A percentile compares a stretch with the other conserved stretches of the same genome.
Evolutionary conservation across 352 stramenopile genomes (phyloP).

Genomic region (Globisporangium carolinianum): DNA sequence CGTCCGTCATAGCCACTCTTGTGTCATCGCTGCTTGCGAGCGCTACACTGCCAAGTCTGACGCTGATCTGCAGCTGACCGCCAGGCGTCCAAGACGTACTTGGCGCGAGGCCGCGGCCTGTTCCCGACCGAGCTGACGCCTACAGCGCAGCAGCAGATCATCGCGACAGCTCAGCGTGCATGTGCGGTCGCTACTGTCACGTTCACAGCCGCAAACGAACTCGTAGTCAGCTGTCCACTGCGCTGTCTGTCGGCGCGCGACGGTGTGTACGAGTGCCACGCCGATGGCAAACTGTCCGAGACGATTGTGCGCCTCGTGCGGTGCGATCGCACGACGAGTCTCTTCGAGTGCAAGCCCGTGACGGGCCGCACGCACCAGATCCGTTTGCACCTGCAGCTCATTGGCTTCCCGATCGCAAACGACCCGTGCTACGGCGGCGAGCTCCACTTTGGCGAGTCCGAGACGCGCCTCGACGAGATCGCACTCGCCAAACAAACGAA

Average conservation of each 20-base stretch:
- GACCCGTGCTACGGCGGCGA: constrained; percentile 96
- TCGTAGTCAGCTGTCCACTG: constrained; percentile 80
- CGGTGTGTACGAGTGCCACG: constrained; percentile 77
- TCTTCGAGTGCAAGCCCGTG: constrained; percentile 91
- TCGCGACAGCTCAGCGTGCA: constrained; percentile 27
- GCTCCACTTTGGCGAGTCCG: constrained; percentile 84
- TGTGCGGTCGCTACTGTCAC: constrained; percentile 45
- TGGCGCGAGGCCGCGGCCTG: constrained; percentile 88
- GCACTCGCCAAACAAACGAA: constrained; percentile 31
- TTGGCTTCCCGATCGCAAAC: constrained; percentile 94
- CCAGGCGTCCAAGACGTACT: constrained; percentile 92
- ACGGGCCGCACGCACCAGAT: constrained; percentile 98
- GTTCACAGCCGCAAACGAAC: constrained; percentile 36
- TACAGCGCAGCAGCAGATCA: constrained; percentile 28
- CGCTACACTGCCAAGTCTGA: neutral
- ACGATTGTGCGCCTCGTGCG: constrained; percentile 65
- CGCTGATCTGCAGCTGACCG: constrained; percentile 40
- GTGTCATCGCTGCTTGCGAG: neutral
- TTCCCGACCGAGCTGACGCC: constrained; percentile 64
- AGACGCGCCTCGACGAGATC: constrained; percentile 37
- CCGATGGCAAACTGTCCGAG: constrained; percentile 71
- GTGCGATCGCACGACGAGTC: constrained; percentile 56
- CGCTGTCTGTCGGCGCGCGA: constrained; percentile 76
- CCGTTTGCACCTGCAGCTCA: constrained; percentile 92
- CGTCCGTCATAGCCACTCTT: neutral